Conservation (phyloP, 2,329 filamentous ascomycete species). For the Microsporum ferrugineum region DNA sequence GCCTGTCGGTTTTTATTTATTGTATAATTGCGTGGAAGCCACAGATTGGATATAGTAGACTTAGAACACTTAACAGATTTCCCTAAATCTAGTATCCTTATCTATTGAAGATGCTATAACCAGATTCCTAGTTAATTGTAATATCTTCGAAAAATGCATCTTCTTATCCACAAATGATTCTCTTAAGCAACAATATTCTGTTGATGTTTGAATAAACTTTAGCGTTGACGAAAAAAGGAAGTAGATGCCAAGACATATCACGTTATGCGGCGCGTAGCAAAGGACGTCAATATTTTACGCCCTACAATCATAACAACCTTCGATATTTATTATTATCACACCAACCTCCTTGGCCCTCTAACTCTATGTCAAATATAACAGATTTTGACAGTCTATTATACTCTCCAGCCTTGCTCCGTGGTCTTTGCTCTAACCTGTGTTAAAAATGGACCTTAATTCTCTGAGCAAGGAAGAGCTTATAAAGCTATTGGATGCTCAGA, state of each 20-base stretch:
- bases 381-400: neutral
- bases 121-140: too few relatives aligned
- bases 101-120: too few relatives aligned
- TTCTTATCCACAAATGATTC: too few relatives aligned
- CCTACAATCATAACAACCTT: neutral
- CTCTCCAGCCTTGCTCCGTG: neutral
- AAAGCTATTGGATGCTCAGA: neutral
- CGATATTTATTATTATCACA: neutral
- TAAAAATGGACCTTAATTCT: neutral
- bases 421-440: neutral
- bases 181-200: too few relatives aligned
- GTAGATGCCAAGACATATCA: neutral
- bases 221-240: too few relatives aligned
- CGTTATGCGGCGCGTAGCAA: neutral
- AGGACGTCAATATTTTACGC: neutral
- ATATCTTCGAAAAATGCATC: too few relatives aligned
- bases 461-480: neutral
- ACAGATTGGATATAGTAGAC: too few relatives aligned
- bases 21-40: too few relatives aligned
- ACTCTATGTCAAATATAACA: neutral
- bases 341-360: neutral
- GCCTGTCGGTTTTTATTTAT: too few relatives aligned
- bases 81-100: too few relatives aligned
- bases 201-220: too few relatives aligned
- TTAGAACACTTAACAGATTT: too few relatives aligned